phyloP scores from a whole-genome alignment of 2,329 filamentous ascomycete species.

The Leptographium flavum region DNA sequence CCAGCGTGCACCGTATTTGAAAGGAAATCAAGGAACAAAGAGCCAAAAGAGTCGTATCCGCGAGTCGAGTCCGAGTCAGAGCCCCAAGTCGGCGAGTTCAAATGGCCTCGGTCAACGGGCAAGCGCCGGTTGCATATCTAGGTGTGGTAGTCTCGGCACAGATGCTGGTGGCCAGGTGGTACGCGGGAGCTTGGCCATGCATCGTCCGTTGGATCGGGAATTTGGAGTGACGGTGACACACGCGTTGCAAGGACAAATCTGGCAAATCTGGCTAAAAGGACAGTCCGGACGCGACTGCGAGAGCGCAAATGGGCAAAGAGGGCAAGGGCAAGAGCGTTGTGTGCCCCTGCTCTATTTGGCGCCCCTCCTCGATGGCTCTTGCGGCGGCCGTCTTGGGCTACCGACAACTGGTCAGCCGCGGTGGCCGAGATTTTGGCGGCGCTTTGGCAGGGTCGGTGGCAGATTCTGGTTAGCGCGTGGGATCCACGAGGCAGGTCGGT shows the following conservation, averaged over 20 bases:
- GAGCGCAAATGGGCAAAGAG: too few relatives aligned
- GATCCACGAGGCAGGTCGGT: slow-evolving; percentile 7
- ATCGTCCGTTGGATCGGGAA: neutral
- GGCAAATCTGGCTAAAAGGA: too few relatives aligned
- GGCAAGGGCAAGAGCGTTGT: neutral
- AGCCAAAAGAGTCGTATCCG: too few relatives aligned
- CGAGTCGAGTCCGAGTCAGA: too few relatives aligned
- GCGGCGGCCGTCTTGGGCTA: slow-evolving; percentile 1
- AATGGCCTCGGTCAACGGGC: neutral
- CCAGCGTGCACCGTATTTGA: too few relatives aligned
- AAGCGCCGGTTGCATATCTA: neutral
- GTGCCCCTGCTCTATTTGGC: slow-evolving; percentile 7
- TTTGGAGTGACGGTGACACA: too few relatives aligned
- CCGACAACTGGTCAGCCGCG: too few relatives aligned
- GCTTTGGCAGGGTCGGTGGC: slow-evolving; percentile 21
- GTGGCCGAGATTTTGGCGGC: neutral
- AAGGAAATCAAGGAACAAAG: too few relatives aligned
- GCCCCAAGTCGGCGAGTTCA: too few relatives aligned
- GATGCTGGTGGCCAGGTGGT: neutral
- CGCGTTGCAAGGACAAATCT: too few relatives aligned
- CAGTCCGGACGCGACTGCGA: too few relatives aligned
- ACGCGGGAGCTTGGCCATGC: neutral
- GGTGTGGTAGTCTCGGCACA: neutral
- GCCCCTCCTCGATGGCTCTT: neutral
- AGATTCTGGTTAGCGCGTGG: slow-evolving; percentile 18